Conservation (phyloP, 148 eudicot genomes). For the Polygonum maritimum region DNA sequence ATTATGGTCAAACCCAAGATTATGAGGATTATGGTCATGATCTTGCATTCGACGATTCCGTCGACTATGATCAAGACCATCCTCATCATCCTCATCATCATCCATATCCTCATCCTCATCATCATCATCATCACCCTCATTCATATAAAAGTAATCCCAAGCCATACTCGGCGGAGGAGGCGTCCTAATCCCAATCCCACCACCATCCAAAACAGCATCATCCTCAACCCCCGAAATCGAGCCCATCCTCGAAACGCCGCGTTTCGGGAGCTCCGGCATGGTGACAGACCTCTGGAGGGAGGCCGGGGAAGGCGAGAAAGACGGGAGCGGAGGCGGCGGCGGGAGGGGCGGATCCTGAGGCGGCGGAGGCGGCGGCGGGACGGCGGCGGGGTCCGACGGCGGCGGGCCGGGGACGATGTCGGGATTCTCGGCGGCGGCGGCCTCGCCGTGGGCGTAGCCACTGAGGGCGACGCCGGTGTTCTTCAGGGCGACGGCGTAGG, state of each 20-base stretch:
- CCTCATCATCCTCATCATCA: slow-evolving; percentile 16
- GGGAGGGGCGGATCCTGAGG: slow-evolving; percentile 53
- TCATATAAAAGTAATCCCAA: slow-evolving; percentile 83
- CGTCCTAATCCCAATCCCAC: not conserved
- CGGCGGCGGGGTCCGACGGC: not conserved
- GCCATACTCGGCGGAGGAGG: slow-evolving; percentile 41
- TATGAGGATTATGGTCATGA: not conserved
- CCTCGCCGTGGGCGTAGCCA: slow-evolving; percentile 79
- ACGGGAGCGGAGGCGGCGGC: slow-evolving; percentile 77
- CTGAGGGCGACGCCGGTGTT: slow-evolving; percentile 77
- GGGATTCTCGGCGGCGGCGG: slow-evolving; percentile 15
- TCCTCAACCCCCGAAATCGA: slow-evolving; percentile 27
- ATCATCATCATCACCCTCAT: slow-evolving; percentile 34
- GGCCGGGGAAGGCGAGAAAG: slow-evolving; percentile 43
- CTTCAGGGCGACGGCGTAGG: slow-evolving; percentile 54
- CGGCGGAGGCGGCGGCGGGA: slow-evolving; percentile 36
- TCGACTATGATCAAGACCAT: not conserved
- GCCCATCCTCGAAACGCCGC: slow-evolving; percentile 47
- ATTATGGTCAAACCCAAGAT: not conserved
- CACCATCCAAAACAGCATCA: slow-evolving; percentile 23
- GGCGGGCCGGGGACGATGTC: not conserved
- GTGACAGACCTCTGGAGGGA: slow-evolving; percentile 67
- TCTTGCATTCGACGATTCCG: not conserved
- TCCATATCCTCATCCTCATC: slow-evolving; percentile 14
- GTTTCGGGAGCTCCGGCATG: slow-evolving; percentile 64